Conservation (phyloP, 164 flowering plant species). For the Annona cherimola region DNA sequence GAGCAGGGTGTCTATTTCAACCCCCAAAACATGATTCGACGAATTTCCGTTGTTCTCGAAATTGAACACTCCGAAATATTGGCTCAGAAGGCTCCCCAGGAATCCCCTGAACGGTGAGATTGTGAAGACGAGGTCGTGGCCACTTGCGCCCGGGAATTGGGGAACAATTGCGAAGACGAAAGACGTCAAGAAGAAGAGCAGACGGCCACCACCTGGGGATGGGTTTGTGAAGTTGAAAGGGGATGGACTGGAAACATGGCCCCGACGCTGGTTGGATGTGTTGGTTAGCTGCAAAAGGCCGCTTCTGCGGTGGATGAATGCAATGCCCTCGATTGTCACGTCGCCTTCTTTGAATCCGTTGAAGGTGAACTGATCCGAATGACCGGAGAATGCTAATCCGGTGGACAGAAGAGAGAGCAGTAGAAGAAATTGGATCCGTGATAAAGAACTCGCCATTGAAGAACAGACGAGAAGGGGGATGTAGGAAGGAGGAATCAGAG, state of each 20-base stretch:
- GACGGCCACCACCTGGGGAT: background rate
- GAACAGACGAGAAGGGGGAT: too few relatives aligned
- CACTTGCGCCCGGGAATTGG: constrained; percentile 5
- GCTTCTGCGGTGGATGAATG: constrained; percentile 20
- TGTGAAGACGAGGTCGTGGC: constrained; percentile 25
- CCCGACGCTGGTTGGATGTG: constrained; percentile 14
- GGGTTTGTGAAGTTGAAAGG: constrained; percentile 25
- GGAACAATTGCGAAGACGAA: constrained; percentile 21
- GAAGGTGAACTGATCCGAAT: too few relatives aligned
- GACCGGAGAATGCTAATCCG: too few relatives aligned
- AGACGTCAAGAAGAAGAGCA: constrained; percentile 25
- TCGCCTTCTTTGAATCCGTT: too few relatives aligned
- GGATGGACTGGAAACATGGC: constrained; percentile 29
- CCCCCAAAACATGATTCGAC: constrained; percentile 20
- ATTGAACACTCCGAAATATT: constrained; percentile 27
- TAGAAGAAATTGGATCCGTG: too few relatives aligned
- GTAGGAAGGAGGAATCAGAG: too few relatives aligned
- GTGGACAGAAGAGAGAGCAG: too few relatives aligned
- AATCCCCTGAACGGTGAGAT: constrained; percentile 17
- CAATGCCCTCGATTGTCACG: too few relatives aligned
- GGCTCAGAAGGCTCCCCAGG: constrained; percentile 5
- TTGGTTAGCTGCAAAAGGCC: constrained; percentile 41
- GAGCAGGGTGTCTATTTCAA: constrained; percentile 17
- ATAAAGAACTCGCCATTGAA: too few relatives aligned
- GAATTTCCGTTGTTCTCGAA: constrained; percentile 6